Base-by-base conservation (phyloP, 139 green algal species). In the Edaphochlamys debaryana region DNA sequence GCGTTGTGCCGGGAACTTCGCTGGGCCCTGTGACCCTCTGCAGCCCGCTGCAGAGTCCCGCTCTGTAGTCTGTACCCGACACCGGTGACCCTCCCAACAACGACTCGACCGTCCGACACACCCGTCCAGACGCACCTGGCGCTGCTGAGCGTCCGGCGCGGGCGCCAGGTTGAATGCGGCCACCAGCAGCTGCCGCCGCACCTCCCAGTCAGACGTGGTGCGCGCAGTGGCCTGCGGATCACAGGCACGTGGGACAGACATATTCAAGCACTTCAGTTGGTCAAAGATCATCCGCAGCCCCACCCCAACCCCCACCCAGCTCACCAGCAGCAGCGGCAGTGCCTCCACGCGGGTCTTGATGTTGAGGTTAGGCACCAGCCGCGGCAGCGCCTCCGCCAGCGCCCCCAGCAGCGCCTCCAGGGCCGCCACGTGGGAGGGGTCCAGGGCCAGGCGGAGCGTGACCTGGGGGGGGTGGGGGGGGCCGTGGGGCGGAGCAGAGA, bases 281-380 rank as follows among this genome's bases (percentile, higher is more conserved):
- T n/a, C n/a, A n/a, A n/a, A n/a, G n/a, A n/a, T n/a, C n/a, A n/a
- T n/a, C n/a, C n/a, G n/a, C n/a, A n/a, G n/a, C n/a, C n/a, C n/a
- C n/a, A n/a, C n/a, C n/a, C n/a, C n/a, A n/a, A n/a, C 40, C 67
- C 38, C 38, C 27, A 7, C 67, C 23, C 5, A 19, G 20, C 80
- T 45, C 76, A 90, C 86, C 86, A 85, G 73, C 54, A 90, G 36
- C 60, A 89, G 45, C 32, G 85, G 85, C 66, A 89, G 67, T 40
- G 77, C 79, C 45, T 89, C 85, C 42, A 87, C 42, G 4, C 86
- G 52, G 17, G 74, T 76, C 77, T 86, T 90, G 52, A 87, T 73
- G 30, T 79, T 90, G 1, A 90, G 69, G 54, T 54, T 79, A 15
- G 81, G 81, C 64, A 87, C 7, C 42, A 90, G 75, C 34, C 66